A percentile compares a stretch with the other conserved stretches of the same genome.
These are phyloP conservation scores for Megacollybia marginata DNA, from an alignment of 768 basidiomycete genomes.

Conservation along the genomic window DNA sequence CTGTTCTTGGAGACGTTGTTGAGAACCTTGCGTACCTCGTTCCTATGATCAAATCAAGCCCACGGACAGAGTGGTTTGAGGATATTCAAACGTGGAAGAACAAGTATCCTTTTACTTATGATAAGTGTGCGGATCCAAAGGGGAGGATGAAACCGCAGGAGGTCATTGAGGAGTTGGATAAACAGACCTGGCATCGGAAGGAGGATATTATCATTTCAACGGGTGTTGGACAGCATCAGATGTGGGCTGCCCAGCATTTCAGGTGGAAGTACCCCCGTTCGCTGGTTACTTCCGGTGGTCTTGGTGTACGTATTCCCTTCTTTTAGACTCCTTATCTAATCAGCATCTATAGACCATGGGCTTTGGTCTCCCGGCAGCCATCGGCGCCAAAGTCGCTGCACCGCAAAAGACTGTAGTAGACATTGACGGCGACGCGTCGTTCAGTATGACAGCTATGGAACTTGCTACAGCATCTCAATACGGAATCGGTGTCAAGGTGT, in stretches of 20 bases:
- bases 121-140: slow-evolving; percentile 46
- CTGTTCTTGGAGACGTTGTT: slow-evolving; percentile 90
- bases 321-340: slow-evolving; percentile 3
- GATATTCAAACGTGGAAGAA: slow-evolving; percentile 82
- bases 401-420: slow-evolving; percentile 92
- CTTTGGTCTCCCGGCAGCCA: slow-evolving; percentile 89
- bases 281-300: slow-evolving; percentile 90
- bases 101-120: slow-evolving; percentile 86
- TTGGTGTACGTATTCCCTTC: slow-evolving; percentile 61
- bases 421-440: slow-evolving; percentile 96
- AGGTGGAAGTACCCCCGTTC: slow-evolving; percentile 84
- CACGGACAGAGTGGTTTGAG: slow-evolving; percentile 75
- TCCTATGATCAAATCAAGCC: slow-evolving; percentile 59
- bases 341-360: slow-evolving; percentile 78
- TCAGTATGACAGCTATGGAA: slow-evolving; percentile 99
- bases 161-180: slow-evolving; percentile 88
- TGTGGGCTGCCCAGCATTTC: slow-evolving; percentile 97
- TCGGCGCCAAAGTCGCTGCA: slow-evolving; percentile 95
- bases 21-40: slow-evolving; percentile 77
- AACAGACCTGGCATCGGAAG: slow-evolving; percentile 71
- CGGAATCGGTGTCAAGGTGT: slow-evolving; percentile 90
- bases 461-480: slow-evolving; percentile 89
- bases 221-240: slow-evolving; percentile 98
- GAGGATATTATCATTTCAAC: slow-evolving; percentile 85
- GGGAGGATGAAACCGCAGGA: slow-evolving; percentile 91